phyloP scores from a whole-genome alignment of 371 early-diverging fungal species.

The Mucor piriformis region DNA sequence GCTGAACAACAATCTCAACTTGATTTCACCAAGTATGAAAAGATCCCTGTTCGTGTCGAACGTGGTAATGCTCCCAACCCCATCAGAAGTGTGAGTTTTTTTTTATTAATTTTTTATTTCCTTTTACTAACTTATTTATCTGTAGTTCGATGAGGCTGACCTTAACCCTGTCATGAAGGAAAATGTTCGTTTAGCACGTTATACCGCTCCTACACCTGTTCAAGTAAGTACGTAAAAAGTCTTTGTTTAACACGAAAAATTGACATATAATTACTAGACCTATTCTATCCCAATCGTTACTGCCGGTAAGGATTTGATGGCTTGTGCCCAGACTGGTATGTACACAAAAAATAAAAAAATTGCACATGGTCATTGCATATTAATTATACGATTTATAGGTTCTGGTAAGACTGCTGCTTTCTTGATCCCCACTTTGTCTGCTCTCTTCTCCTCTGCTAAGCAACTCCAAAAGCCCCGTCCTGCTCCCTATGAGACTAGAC shows the following conservation, averaged over 20 bases:
- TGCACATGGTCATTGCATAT: not conserved
- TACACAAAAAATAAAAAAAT: not conserved
- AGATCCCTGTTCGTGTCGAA: constrained; percentile 59
- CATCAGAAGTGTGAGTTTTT: constrained; percentile 35
- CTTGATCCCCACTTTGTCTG: constrained; percentile 60
- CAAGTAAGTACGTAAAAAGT: constrained; percentile 43
- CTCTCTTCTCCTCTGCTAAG: constrained; percentile 34
- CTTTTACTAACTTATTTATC: constrained; percentile 30
- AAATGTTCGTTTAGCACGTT: constrained; percentile 61
- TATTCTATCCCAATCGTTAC: constrained; percentile 70
- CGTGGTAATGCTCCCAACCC: constrained; percentile 46
- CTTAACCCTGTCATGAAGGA: constrained; percentile 53
- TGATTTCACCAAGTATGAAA: constrained; percentile 63
- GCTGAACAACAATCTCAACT: constrained; percentile 49
- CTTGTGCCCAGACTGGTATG: constrained; percentile 80
- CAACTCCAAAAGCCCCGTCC: constrained; percentile 26
- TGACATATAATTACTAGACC: constrained; percentile 35
- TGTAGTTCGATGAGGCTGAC: constrained; percentile 53
- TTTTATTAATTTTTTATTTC: not conserved
- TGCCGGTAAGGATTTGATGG: constrained; percentile 72
- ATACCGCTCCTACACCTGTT: constrained; percentile 71
- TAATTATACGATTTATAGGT: constrained; percentile 21
- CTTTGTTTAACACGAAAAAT: not conserved
- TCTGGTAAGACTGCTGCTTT: constrained; percentile 79
- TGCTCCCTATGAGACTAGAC: constrained; percentile 23